Conservation (phyloP, 1,139 yeast genomes). For the Pichia sp. region DNA sequence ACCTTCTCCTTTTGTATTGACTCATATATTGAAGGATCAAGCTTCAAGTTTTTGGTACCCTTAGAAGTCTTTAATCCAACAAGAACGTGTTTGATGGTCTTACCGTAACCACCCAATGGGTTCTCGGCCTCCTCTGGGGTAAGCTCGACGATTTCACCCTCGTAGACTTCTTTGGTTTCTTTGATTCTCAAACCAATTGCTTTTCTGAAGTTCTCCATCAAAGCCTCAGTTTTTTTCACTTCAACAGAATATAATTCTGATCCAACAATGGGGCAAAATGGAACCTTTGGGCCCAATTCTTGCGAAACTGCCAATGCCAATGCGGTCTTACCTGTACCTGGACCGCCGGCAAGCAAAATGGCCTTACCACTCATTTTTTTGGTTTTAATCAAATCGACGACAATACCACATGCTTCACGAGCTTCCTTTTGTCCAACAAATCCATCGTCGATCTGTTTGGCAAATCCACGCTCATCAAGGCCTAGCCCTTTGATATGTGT, state of each 20-base stretch:
- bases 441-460: constrained; percentile 85
- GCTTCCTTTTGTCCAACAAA: constrained; percentile 95
- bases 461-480: constrained; percentile 82
- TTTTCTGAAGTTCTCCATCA: constrained; percentile 96
- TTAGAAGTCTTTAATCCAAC: constrained; percentile 94
- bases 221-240: constrained; percentile 92
- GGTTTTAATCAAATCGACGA: constrained; percentile 89
- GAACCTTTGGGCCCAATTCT: constrained; percentile 97
- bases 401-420: constrained; percentile 94
- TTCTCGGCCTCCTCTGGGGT: constrained; percentile 97
- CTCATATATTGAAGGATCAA: constrained; percentile 95
- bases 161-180: constrained; percentile 96
- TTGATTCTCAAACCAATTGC: constrained; percentile 95
- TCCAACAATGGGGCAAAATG: constrained; percentile 97
- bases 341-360: constrained; percentile 92
- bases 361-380: constrained; percentile 96
- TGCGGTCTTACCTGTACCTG: constrained; percentile 98
- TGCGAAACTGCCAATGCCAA: constrained; percentile 93
- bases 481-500: constrained; percentile 97
- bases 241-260: constrained; percentile 94
- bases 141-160: constrained; percentile 95
- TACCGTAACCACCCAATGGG: constrained; percentile 96
- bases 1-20: constrained; percentile 94
- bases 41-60: constrained; percentile 87
- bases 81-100: constrained; percentile 89